Base-by-base conservation (phyloP, 257 asterid species). In the Penstemon newberryi region DNA sequence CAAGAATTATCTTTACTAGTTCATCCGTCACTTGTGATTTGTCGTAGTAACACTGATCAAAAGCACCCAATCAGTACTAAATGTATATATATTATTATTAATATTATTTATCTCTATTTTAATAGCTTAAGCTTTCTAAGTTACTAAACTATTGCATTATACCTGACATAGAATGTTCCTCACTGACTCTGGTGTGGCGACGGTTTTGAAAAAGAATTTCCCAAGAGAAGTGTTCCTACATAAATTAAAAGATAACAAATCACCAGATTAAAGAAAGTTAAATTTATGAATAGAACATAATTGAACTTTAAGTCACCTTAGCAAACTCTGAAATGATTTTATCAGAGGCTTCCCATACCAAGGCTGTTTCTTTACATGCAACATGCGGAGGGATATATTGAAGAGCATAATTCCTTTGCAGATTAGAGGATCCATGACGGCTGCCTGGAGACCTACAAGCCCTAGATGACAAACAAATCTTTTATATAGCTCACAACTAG, bases 381-480 rank as follows among this genome's bases (percentile, higher is more conserved):
- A 80, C 97, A 93, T 86, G 55, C 99, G 87, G 39, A 90, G 96
- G 43, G 97, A 93, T 73, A 93, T 90, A 66, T 93, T 93, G 68
- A 93, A 74, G 56, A 93, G 85, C 67, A 93, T 74, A 70, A 93
- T 78, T 51, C 99, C 99, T 64, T 78, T 83, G 81, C 97, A 90
- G 25, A 85, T 81, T 73, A 46, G 64, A 67, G 96, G 88, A 60
- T 84, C 77, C 80, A 81, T 67, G 15, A 88, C 80, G 58, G 95
- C 99, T 74, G 97, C 99, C 81, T 90, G 99, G 62, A 93, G 97
- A 65, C 99, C 99, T 12, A 90, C 97, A 56, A 93, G 73, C 66
- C 99, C 98, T 92, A 73, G 68, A 71, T 45, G 45, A 38, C 63
- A 52, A 12, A 53, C 5, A 38, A 57, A 47, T 63, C 45, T 37